Evolutionary conservation across 495 filamentous ascomycete genomes (phyloP).

Genomic region (Tuber indicum): DNA sequence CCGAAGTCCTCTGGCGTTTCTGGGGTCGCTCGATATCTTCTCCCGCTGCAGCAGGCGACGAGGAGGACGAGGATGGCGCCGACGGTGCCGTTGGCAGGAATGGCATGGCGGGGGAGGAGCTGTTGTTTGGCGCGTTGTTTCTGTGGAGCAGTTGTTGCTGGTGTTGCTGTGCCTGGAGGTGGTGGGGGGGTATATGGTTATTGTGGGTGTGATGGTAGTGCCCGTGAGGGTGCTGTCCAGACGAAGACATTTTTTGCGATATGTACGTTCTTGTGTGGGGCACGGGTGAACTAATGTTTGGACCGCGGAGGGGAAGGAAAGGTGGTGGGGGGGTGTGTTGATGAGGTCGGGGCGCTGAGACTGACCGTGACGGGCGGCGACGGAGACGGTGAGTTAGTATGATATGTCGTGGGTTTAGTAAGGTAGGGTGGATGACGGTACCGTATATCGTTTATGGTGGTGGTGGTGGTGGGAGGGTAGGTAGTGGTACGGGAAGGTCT

Average conservation of each 20-base stretch:
- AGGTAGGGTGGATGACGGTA: not conserved
- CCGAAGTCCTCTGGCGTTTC: slow-evolving; percentile 36
- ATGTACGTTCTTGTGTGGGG: not conserved
- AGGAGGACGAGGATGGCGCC: slow-evolving; percentile 30
- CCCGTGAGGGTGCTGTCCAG: not conserved
- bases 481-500: slow-evolving; percentile 14
- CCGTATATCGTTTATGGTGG: not conserved
- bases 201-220: slow-evolving; percentile 8
- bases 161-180: slow-evolving; percentile 23
- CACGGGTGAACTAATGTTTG: not conserved
- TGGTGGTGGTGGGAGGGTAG: slow-evolving; percentile 6
- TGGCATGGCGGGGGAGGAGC: slow-evolving; percentile 30
- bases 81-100: slow-evolving; percentile 29
- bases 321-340: not conserved
- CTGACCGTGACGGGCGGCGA: slow-evolving; percentile 1
- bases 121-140: slow-evolving; percentile 23
- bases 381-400: slow-evolving; percentile 4
- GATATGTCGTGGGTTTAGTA: slow-evolving; percentile 4
- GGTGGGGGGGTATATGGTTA: slow-evolving; percentile 16
- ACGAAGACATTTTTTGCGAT: slow-evolving; percentile 2
- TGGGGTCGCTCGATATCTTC: slow-evolving; percentile 31
- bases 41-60: slow-evolving; percentile 27
- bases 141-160: slow-evolving; percentile 25
- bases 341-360: slow-evolving; percentile 1
- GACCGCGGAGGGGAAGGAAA: not conserved